Base-by-base conservation (phyloP, 306 rosid genomes). In the Bauhinia variegata region DNA sequence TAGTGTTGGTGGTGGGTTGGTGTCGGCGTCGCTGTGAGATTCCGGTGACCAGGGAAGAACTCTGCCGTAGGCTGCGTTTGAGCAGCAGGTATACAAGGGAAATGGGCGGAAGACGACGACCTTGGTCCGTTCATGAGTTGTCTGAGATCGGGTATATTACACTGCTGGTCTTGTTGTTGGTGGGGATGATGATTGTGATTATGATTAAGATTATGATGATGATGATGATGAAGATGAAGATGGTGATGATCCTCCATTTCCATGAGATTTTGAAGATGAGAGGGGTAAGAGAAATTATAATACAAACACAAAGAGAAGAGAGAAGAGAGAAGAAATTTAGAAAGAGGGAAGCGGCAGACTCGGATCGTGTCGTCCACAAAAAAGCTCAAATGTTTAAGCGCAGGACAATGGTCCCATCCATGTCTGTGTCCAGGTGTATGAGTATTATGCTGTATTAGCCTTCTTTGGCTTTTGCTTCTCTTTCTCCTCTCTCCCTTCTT, bases 331-430 rank as follows among this genome's bases (percentile, higher is more conserved):
- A 62, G 32, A 30, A 31, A 5, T 63, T 17, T 5, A 54, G 44
- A 47, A 46, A 54, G 74, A 48, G 59, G 1, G 69, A 62, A 80
- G 87, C 86, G 91, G 89, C 72, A 87, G 95, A 83, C 66, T 73
- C 96, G 95, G 95, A 89, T 89, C 96, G 84, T 89, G 96, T 87
- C 96, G 88, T 83, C 55, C 78, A 87, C 78, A 87, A 83, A 80
- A 85, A 71, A 60, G 75, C 70, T 79, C 53, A 76, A 79, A 66
- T 46, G 28, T 67, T 85, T 56, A 69, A 71, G 86, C 54, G 77
- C 65, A 85, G 88, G 77, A 82, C 73, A 63, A 67, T 79, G 97
- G 95, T 85, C 97, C 96, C 96, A n/a, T n/a, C n/a, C n/a, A 83
- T 89, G 60, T 71, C 82, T 68, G 67, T 58, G 80, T 63, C 68